phyloP scores from a whole-genome alignment of 2,329 filamentous ascomycete genomes.

The Microsporum canis region DNA sequence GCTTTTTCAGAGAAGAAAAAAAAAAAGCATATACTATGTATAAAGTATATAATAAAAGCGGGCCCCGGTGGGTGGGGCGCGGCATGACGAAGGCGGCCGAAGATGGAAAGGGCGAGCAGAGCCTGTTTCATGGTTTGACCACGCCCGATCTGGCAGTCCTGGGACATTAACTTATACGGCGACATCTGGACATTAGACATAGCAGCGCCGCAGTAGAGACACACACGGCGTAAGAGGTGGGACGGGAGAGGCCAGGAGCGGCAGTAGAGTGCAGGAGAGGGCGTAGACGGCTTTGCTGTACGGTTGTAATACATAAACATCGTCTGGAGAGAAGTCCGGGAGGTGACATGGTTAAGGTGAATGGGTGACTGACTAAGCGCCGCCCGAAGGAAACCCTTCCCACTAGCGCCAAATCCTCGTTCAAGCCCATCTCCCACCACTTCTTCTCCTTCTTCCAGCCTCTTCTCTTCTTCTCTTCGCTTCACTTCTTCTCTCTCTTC shows the following conservation, averaged over 20 bases:
- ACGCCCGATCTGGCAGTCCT: not conserved
- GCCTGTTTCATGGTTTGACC: not conserved
- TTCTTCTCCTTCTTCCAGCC: constrained; percentile 7
- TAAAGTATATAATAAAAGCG: not conserved
- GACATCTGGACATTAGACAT: too few relatives aligned
- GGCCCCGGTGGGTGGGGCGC: constrained; percentile 1
- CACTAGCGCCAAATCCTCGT: constrained; percentile 16
- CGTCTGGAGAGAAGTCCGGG: too few relatives aligned
- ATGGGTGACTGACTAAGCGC: constrained; percentile 1
- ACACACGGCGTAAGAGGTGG: not conserved
- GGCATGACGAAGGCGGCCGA: not conserved
- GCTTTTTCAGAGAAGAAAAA: not conserved
- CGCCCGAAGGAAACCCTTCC: constrained; percentile 11
- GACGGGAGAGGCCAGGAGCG: not conserved
- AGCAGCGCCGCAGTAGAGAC: not conserved
- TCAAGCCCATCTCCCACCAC: constrained; percentile 11
- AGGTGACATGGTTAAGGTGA: not conserved
- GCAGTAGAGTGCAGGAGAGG: not conserved
- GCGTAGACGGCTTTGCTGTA: not conserved
- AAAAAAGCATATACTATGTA: not conserved
- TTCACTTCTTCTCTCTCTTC: constrained; percentile 8
- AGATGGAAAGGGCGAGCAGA: not conserved
- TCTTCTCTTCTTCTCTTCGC: constrained; percentile 11
- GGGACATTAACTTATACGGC: not conserved
- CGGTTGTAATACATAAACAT: too few relatives aligned